Evolutionary conservation across 2,329 filamentous ascomycete species (phyloP), one percentile per base, ranked within the genome.

Genomic region (Acrocalymma vagum): DNA sequence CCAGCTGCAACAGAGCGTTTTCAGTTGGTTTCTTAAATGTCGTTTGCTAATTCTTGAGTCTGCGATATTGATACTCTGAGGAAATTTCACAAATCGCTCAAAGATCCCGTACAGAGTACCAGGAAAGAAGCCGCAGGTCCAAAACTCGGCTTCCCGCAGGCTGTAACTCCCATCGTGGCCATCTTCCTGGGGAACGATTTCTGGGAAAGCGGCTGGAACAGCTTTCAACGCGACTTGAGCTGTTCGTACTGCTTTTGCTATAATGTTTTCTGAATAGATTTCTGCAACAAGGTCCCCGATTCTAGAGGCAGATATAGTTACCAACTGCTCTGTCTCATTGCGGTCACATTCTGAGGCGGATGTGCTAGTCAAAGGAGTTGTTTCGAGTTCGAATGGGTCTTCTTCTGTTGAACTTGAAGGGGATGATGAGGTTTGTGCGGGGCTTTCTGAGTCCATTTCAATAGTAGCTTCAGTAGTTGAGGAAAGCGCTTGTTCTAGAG

Each of bases 61-160:
- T 7, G 46, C 14, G 9, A 55, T 21, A 14, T 44, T 16, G 16
- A 58, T 8, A 26, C 37, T 49, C 17, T 48, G 44, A 9, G 55
- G 38, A 29, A 63, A 64, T 26, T 56, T 63, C 24, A 65, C 50
- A 28, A 60, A 32, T 9, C 71, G 42, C 40, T 73, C 64, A 5
- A 76, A 56, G 0, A 78, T 59, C 1, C 71, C 56, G 38, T 76
- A 76, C 2, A 78, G 45, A 3, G 63, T 67, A 0, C 75, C 75
- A 0, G 74, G 75, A 38, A 78, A 78, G 62, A 78, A 78, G 0
- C 75, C 75, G 2, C 70, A 75, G 0, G 74, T 78, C 76, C 75
- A 78, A 40, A 77, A 77, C 8, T 71, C 63, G 1, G 68, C 55
- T 18, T 67, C 60, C 9, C 72, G 60, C 38, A 75, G 71, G 13